phyloP scores from a whole-genome alignment of 2,329 filamentous ascomycete species.

The Myotisia sp. region DNA sequence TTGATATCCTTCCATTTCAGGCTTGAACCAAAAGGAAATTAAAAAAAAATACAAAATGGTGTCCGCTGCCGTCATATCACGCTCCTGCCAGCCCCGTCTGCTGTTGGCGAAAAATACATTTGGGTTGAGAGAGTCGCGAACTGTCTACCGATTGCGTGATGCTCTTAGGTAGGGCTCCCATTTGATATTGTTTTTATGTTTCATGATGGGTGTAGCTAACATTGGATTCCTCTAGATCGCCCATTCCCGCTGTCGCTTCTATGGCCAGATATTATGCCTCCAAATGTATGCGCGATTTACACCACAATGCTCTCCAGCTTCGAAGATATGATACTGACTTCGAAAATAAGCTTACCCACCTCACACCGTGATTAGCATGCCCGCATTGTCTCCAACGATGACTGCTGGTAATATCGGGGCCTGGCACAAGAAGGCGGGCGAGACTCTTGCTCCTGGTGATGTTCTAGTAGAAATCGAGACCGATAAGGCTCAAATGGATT shows the following conservation, averaged over 20 bases:
- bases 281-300: slow-evolving; percentile 44
- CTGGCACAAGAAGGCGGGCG: slow-evolving; percentile 96
- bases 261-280: slow-evolving; percentile 55
- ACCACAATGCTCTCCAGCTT: slow-evolving; percentile 13
- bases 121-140: slow-evolving; percentile 33
- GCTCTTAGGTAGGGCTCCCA: slow-evolving; percentile 24
- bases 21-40: too few relatives aligned
- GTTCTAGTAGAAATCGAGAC: slow-evolving; percentile 98
- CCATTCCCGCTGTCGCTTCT: slow-evolving; percentile 42
- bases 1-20: too few relatives aligned
- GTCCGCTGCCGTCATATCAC: slow-evolving; percentile 37
- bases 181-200: slow-evolving; percentile 1
- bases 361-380: slow-evolving; percentile 95
- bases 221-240: slow-evolving; percentile 18
- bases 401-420: slow-evolving; percentile 86
- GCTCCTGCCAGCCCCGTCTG: slow-evolving; percentile 32
- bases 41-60: slow-evolving; percentile 9
- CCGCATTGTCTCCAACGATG: slow-evolving; percentile 95
- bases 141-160: slow-evolving; percentile 31
- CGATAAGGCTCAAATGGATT: slow-evolving; percentile 99
- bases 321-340: slow-evolving; percentile 11
- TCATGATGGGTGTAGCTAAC: slow-evolving; percentile 5
- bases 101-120: slow-evolving; percentile 28
- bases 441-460: slow-evolving; percentile 75
- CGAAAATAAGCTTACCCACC: slow-evolving; percentile 94